Conservation (phyloP, 2,329 filamentous ascomycete species). For the Clarireedia sp. region DNA sequence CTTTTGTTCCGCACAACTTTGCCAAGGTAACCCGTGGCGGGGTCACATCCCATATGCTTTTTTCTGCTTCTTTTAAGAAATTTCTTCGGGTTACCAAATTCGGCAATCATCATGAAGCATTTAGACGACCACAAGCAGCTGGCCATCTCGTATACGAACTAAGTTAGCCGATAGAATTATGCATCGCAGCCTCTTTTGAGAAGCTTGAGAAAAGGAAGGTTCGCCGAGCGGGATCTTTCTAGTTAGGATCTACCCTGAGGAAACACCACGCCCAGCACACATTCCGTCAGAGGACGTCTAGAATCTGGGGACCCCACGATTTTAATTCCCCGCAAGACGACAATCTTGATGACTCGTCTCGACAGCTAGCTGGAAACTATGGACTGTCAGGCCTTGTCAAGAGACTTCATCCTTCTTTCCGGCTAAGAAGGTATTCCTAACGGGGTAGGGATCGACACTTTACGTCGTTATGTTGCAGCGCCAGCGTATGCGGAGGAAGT, state of each 20-base stretch:
- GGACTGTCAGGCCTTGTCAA: neutral
- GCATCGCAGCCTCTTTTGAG: too few species aligned
- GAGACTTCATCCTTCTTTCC: neutral
- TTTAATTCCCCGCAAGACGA: neutral
- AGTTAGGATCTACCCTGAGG: neutral
- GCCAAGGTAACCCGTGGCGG: too few species aligned
- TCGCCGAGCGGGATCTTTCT: neutral
- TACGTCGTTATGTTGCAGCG: neutral
- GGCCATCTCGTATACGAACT: too few species aligned
- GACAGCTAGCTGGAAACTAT: neutral
- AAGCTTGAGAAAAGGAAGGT: neutral
- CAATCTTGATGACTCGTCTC: neutral
- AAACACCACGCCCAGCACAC: neutral
- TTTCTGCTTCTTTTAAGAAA: too few species aligned
- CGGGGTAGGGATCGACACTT: neutral
- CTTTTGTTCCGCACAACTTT: too few species aligned
- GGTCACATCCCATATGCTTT: too few species aligned
- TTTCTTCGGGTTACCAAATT: too few species aligned
- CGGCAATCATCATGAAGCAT: too few species aligned
- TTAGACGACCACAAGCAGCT: too few species aligned
- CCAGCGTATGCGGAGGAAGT: neutral
- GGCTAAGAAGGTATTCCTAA: neutral
- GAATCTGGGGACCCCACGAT: constrained; percentile 2
- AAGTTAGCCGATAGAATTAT: too few species aligned
- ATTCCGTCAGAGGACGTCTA: neutral